Evolutionary conservation across 768 basidiomycete genomes (phyloP), one percentile per base, ranked within the genome.

Genomic region (Auricularia sp.): DNA sequence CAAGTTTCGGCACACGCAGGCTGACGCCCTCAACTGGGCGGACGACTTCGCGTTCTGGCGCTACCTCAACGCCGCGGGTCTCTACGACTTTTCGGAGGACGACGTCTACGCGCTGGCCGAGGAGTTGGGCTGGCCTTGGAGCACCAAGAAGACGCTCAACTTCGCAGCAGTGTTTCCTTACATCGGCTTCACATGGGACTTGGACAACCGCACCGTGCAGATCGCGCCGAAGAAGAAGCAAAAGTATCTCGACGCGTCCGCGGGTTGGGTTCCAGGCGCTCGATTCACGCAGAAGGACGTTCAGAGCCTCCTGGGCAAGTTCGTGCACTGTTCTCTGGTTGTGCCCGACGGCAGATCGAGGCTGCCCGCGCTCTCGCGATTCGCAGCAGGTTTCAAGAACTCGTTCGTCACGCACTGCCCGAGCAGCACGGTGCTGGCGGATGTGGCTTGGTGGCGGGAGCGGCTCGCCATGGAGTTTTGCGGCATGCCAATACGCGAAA

Each of bases 181-280:
- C 61, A 69, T 79, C 0, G 75, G 79, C 3, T 79, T 79, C 64
- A 3, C 67, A 0, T 79, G 78, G 79, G 69, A 75, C 42, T 62
- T 79, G 0, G 1, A 3, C 0, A 7, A 29, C 0, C 74, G 74
- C 34, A 71, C 69, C 0, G 75, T 80, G 0, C 36, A 68, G 33
- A 67, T 80, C 3, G 76, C 74, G 0, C 43, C 62, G 0, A 62
- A 71, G 0, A 80, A 78, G 65, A 72, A 71, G 6, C 4, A 1
- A 0, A 72, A 73, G 39, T 77, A 78, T 54, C 42, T 76, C 0
- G 29, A 1, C 0, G 71, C 73, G 47, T 66, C 79, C 0, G 36
- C 36, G 2, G 5, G 54, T 0, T 76, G 66, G 67, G 16, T 64
- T 1, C 11, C 33, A 4, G 66, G 64, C 0, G n/a, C 35, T 0